phyloP scores from a whole-genome alignment of 768 basidiomycete species.

The Mycena vulgaris region DNA sequence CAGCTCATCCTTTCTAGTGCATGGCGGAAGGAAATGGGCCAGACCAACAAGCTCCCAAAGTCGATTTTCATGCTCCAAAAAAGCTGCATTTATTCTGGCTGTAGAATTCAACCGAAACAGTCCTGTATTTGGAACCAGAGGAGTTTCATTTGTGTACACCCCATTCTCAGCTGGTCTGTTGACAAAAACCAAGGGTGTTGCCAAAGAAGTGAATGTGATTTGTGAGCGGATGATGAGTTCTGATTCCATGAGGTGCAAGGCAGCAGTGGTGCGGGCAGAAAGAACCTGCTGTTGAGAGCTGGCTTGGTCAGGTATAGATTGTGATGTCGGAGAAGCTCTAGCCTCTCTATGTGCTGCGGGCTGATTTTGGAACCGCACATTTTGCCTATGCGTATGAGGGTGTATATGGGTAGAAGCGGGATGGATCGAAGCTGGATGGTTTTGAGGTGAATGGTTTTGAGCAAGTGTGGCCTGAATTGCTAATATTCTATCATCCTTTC shows the following conservation, averaged over 20 bases:
- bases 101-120: slow-evolving; percentile 15
- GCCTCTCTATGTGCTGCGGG: too few relatives aligned
- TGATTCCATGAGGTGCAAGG: neutral
- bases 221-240: neutral
- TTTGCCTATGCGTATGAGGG: too few relatives aligned
- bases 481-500: neutral
- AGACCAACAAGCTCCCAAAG: slow-evolving; percentile 7
- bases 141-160: neutral
- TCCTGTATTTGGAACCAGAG: slow-evolving; percentile 30
- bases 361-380: too few relatives aligned
- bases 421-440: neutral
- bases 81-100: neutral
- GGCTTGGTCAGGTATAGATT: neutral
- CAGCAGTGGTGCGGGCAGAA: neutral
- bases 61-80: slow-evolving; percentile 16
- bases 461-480: neutral
- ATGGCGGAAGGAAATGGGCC: slow-evolving; percentile 3
- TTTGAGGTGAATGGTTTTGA: neutral
- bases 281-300: neutral
- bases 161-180: slow-evolving; percentile 26
- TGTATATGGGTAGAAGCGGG: too few relatives aligned
- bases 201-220: neutral
- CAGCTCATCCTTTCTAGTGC: neutral
- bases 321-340: too few relatives aligned
- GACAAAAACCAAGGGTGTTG: slow-evolving; percentile 33